Conservation (phyloP, 2,329 filamentous ascomycete species). For the Aspergillus terreus region DNA sequence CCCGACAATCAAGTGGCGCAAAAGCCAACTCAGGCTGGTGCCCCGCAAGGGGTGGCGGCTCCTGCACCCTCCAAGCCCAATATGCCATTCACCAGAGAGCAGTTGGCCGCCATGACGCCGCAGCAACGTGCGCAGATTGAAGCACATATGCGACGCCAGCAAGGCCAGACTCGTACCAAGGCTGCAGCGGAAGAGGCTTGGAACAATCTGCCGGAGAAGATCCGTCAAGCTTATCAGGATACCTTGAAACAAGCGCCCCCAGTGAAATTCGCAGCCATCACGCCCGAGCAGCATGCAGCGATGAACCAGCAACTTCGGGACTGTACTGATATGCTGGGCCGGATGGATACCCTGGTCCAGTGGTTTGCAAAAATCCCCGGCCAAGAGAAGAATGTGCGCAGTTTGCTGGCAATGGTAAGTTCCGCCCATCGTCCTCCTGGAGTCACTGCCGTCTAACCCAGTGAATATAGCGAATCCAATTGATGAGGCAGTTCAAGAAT, state of each 20-base stretch:
- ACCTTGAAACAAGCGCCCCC: slow-evolving; percentile 29
- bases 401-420: slow-evolving; percentile 38
- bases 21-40: slow-evolving; percentile 20
- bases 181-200: slow-evolving; percentile 36
- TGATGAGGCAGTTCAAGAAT: slow-evolving; percentile 45
- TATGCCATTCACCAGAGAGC: slow-evolving; percentile 29
- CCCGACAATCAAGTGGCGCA: slow-evolving; percentile 25
- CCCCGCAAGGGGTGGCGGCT: slow-evolving; percentile 17
- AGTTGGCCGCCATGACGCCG: slow-evolving; percentile 37
- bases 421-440: not conserved
- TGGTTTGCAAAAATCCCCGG: slow-evolving; percentile 36
- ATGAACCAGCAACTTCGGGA: slow-evolving; percentile 41
- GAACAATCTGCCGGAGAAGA: slow-evolving; percentile 37
- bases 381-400: slow-evolving; percentile 38
- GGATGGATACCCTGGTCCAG: slow-evolving; percentile 41
- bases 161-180: slow-evolving; percentile 30
- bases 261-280: slow-evolving; percentile 30
- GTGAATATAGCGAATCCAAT: slow-evolving; percentile 35
- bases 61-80: slow-evolving; percentile 19
- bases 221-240: slow-evolving; percentile 38
- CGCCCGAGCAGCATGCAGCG: slow-evolving; percentile 35
- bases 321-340: slow-evolving; percentile 38
- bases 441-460: not conserved
- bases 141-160: slow-evolving; percentile 33
- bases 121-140: slow-evolving; percentile 40